Evolutionary conservation across 129 eudicot species (phyloP), one percentile per base, ranked within the genome.

Genomic region (Logfia minima): DNA sequence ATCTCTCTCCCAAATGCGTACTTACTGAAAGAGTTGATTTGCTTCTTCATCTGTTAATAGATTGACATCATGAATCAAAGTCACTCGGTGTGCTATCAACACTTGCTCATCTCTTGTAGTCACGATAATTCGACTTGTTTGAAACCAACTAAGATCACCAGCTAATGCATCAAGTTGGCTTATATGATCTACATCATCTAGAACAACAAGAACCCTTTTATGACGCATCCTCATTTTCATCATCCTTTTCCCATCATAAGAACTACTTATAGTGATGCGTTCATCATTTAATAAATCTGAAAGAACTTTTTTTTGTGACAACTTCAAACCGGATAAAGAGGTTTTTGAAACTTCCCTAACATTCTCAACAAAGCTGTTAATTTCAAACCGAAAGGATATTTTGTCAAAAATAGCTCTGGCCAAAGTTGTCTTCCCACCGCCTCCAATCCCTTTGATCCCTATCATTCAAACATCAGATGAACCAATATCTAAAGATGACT

Each of bases 111-210:
- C 63, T 52, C 70, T 58, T 13, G 76, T 78, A 7, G 76, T 58
- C 5, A 69, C 69, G 58, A 78, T 68, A n/a, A 78, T 59, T 45
- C 48, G 58, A 70, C 80, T 81, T 59, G 1, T 5, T 41, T 26
- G n/a, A 67, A 67, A 48, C 66, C 79, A 68, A 21, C 4, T 26
- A 60, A n/a, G n/a, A 18, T 31, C 28, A 7, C 70, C 60, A 3
- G 34, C 68, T 48, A 70, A 66, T 11, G 71, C 55, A 26, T 60
- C 39, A 26, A 62, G 52, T 24, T 70, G 71, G 16, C 14, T 51
- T 10, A 1, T 6, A 9, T 71, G 41, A 26, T 79, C 72, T 68
- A 79, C 59, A 45, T 71, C 82, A 29, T 79, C 82, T 8, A 79
- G 72, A 19, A 79, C 65, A 26, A 79, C 2, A 21, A 79, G 75